Evolutionary conservation across 108 stramenopile genomes (phyloP), one percentile per base, ranked within the genome.

Genomic region (Pseudonitzschia pungens): DNA sequence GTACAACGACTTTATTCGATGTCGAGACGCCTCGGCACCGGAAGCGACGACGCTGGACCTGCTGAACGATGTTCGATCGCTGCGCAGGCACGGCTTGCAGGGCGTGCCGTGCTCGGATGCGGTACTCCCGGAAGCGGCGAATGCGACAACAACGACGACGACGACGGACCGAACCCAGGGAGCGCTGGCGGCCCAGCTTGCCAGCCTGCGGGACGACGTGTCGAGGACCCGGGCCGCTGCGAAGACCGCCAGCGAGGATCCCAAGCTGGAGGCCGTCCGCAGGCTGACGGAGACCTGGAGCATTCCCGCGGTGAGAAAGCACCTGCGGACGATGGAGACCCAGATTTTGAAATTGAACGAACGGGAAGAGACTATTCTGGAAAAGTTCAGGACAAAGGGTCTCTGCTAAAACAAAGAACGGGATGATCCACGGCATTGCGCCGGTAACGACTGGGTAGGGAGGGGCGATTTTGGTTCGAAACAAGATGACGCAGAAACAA

Each of bases 341-440:
- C 42, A 62, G 44, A 62, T 72, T 62, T 9, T 18, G 15, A 58
- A 60, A 45, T 18, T 72, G 71, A 56, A 62, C 44, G 42, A 72
- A 62, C 21, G 40, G 14, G 71, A 72, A 41, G 64, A 33, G 20
- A 6, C 0, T 20, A 44, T 65, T 44, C 42, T 65, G 36, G 18
- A 40, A 16, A 58, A 58, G 27, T 58, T 22, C 29, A 26, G 9
- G 57, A 22, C 26, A 14, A 58, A 58, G 29, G 57, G 57, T 5
- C 0, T 58, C 21, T 58, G 57, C 29, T 58, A 26, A 58, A 36
- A 5, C 36, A 2, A 6, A 36, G 36, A 36, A 36, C 6, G 36
- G 36, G 6, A 36, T 36, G 36, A n/a, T n/a, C n/a, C n/a, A n/a
- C n/a, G n/a, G n/a, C n/a, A n/a, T n/a, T n/a, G n/a, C n/a, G n/a